Evolutionary conservation across 495 filamentous ascomycete species (phyloP).

Genomic region (Cenococcum geophilum): DNA sequence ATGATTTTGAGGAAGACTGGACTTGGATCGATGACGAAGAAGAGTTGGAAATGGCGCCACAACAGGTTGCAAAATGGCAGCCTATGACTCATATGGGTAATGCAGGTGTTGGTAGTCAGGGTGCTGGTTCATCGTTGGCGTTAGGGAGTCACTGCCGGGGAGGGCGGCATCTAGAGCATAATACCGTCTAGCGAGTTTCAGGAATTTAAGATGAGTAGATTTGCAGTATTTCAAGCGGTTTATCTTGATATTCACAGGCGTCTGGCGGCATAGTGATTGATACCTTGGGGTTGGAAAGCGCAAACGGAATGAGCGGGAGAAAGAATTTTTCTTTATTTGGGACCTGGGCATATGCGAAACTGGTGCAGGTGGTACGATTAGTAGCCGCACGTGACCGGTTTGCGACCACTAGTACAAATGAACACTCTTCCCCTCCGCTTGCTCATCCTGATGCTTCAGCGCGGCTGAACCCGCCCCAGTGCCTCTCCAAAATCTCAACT

Average conservation of each 20-base stretch:
- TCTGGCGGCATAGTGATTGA: neutral
- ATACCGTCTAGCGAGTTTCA: neutral
- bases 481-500: too few relatives aligned
- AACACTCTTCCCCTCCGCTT: too few relatives aligned
- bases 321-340: too few relatives aligned
- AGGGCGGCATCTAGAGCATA: neutral
- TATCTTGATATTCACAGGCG: neutral
- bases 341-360: too few relatives aligned
- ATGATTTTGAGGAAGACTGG: slow-evolving; percentile 47
- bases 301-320: too few relatives aligned
- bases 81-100: slow-evolving; percentile 10
- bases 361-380: too few relatives aligned
- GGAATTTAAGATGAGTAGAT: neutral
- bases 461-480: too few relatives aligned
- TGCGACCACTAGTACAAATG: too few relatives aligned
- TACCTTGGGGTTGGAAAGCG: neutral
- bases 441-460: too few relatives aligned
- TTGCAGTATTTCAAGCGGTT: neutral
- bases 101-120: slow-evolving; percentile 2
- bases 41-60: slow-evolving; percentile 8
- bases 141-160: slow-evolving; percentile 12
- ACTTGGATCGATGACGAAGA: slow-evolving; percentile 24
- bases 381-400: too few relatives aligned
- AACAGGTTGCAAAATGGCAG: slow-evolving; percentile 11
- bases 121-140: slow-evolving; percentile 13